A percentile compares a stretch with the other conserved stretches of the same genome.
Conservation (phyloP, 2,329 filamentous ascomycete genomes). For the Penicillium sp. region DNA sequence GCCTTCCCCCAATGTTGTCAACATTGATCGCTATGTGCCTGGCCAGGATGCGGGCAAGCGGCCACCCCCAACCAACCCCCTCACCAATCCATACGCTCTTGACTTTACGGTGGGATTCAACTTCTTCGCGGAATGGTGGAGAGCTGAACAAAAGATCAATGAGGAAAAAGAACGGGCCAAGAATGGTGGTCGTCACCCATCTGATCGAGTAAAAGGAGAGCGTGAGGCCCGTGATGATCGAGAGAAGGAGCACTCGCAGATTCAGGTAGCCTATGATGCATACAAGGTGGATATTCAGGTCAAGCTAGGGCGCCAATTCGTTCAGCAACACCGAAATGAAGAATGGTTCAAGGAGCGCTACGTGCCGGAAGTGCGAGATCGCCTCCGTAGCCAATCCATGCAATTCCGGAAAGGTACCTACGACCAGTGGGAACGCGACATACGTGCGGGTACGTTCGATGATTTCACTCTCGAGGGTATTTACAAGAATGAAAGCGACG, state of each 20-base stretch:
- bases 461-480: slow-evolving; percentile 93
- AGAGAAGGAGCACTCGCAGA: slow-evolving; percentile 62
- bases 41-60: slow-evolving; percentile 59
- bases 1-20: slow-evolving; percentile 57
- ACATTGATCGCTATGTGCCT: slow-evolving; percentile 66
- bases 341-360: slow-evolving; percentile 99
- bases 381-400: slow-evolving; percentile 72
- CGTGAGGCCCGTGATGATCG: slow-evolving; percentile 63
- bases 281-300: slow-evolving; percentile 67
- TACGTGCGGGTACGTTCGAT: slow-evolving; percentile 84
- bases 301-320: slow-evolving; percentile 83
- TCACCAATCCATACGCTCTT: slow-evolving; percentile 62
- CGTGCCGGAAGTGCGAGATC: slow-evolving; percentile 75
- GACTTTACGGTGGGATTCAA: slow-evolving; percentile 68
- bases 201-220: slow-evolving; percentile 60
- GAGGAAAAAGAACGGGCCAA: slow-evolving; percentile 64
- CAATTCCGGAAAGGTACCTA: slow-evolving; percentile 78
- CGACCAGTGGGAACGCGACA: slow-evolving; percentile 83
- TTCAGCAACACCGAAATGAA: slow-evolving; percentile 87
- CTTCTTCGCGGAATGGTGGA: slow-evolving; percentile 69
- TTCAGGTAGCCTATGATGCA: slow-evolving; percentile 63
- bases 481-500: slow-evolving; percentile 89
- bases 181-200: slow-evolving; percentile 56
- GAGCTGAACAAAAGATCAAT: slow-evolving; percentile 62
- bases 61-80: slow-evolving; percentile 54